Base-by-base conservation (phyloP, 2,329 filamentous ascomycete species). In the Trichoderma gracile region DNA sequence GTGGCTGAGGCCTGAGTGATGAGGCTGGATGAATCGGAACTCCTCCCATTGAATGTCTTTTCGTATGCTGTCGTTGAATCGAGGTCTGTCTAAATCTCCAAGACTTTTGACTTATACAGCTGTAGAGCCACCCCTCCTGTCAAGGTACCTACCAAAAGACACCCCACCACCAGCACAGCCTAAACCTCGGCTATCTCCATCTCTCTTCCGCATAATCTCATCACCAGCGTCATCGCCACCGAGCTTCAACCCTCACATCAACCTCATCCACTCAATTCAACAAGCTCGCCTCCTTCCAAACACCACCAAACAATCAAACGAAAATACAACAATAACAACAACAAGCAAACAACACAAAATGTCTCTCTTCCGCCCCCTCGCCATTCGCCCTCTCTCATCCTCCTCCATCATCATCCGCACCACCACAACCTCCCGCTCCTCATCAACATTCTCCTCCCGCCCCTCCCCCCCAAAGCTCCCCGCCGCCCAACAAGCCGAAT, bases 401-500 rank as follows among this genome's bases (percentile, higher is more conserved):
- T 25, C 25, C 25, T 25, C 25, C 25, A 25, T 25, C 25, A 25
- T 25, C 25, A 25, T 25, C 25, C 1, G 4, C 49, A 23, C 52
- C 53, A 46, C 67, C 64, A n/a, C n/a, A n/a, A 61, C 64, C 63
- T 73, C 70, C 68, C 70, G 73, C 68, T 72, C 72, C 69, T 76
- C 78, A 71, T 75, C 77, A 65, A 69, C 78, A 67, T 85, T 83
- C 77, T 75, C 78, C 62, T 72, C 79, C 19, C 81, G 81, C 14
- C 91, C 94, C 25, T 79, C 91, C 8, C 95, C 95, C 17, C 93
- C 92, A 0, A 90, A 92, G 55, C 91, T 98, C 12, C 92, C 94
- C 7, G 88, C 92, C 71, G 88, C 91, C 76, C 89, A 97, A 71
- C 93, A 97, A 80, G 91, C 93, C 75, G 86, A 96, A 69, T 97